Evolutionary conservation across 2,329 filamentous ascomycete species (phyloP).

Genomic region (Diaporthe velutina): DNA sequence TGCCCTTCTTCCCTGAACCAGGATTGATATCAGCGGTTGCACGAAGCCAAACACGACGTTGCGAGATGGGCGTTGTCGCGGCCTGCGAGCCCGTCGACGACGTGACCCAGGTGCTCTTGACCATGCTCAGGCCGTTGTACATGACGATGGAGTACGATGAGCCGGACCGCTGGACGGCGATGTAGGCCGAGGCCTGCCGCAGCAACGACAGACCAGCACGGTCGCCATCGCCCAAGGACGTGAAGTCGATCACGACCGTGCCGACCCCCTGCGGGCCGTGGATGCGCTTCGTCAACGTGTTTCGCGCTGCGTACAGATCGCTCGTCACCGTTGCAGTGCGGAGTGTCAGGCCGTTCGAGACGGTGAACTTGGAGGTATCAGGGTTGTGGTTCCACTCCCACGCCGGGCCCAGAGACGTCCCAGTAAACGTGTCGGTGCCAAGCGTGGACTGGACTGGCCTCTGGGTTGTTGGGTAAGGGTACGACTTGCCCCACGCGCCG

Average conservation of each 20-base stretch:
- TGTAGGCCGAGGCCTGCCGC: conserved; percentile 65
- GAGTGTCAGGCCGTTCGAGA: conserved; percentile 60
- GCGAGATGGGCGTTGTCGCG: conserved; percentile 40
- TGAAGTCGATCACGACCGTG: conserved; percentile 64
- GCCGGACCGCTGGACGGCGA: conserved; percentile 60
- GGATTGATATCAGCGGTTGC: neutral
- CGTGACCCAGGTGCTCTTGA: conserved; percentile 50
- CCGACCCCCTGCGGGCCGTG: conserved; percentile 58
- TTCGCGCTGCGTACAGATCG: conserved; percentile 61
- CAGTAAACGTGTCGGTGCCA: neutral
- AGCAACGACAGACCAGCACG: conserved; percentile 65
- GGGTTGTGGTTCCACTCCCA: conserved; percentile 77
- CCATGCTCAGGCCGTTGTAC: conserved; percentile 47
- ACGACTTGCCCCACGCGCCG: neutral
- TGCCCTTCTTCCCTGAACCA: neutral
- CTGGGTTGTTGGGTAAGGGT: neutral
- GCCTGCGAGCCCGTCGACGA: conserved; percentile 47
- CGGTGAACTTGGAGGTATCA: conserved; percentile 58
- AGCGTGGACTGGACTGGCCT: neutral
- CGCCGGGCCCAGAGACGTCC: conserved; percentile 54
- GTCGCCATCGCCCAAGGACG: conserved; percentile 64
- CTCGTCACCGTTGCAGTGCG: conserved; percentile 63
- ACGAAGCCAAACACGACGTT: conserved; percentile 52
- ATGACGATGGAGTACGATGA: conserved; percentile 47
- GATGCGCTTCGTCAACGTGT: conserved; percentile 62